Evolutionary conservation across 495 filamentous ascomycete genomes (phyloP).

Genomic region (Penicillium cataractarum): DNA sequence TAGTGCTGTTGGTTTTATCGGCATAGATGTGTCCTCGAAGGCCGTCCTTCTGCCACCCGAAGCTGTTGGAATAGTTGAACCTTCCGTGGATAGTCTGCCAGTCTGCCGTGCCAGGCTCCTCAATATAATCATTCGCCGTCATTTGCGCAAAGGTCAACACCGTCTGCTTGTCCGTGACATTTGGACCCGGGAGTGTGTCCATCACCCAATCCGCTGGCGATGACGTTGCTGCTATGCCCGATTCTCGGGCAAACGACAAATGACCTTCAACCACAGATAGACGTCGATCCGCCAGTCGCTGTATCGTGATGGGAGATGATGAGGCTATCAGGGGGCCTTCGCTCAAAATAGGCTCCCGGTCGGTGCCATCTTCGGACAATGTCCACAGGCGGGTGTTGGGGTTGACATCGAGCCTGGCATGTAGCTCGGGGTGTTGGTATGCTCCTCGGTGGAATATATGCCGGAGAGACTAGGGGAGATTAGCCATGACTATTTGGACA

Average conservation of each 20-base stretch:
- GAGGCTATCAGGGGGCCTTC: slow-evolving; percentile 50
- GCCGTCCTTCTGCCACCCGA: slow-evolving; percentile 91
- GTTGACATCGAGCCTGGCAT: slow-evolving; percentile 73
- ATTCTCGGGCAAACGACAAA: slow-evolving; percentile 66
- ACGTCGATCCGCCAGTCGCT: slow-evolving; percentile 79
- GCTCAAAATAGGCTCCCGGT: slow-evolving; percentile 40
- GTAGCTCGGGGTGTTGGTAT: slow-evolving; percentile 69
- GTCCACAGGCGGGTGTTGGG: slow-evolving; percentile 64
- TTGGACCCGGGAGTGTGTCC: slow-evolving; percentile 77
- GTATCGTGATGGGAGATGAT: slow-evolving; percentile 67
- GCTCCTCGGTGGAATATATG: slow-evolving; percentile 93
- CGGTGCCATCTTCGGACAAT: slow-evolving; percentile 63
- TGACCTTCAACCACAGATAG: slow-evolving; percentile 75
- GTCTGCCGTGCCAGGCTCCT: slow-evolving; percentile 67
- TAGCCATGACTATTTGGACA: slow-evolving; percentile 11
- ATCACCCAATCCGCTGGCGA: slow-evolving; percentile 77
- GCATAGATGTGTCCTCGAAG: slow-evolving; percentile 91
- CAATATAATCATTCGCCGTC: slow-evolving; percentile 85
- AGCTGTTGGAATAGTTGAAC: slow-evolving; percentile 81
- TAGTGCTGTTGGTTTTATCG: slow-evolving; percentile 79
- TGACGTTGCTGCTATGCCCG: slow-evolving; percentile 60
- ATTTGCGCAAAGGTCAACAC: slow-evolving; percentile 83
- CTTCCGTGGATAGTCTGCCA: slow-evolving; percentile 81
- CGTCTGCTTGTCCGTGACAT: slow-evolving; percentile 84
- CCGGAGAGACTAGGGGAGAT: slow-evolving; percentile 66